Conservation (phyloP, 768 basidiomycete genomes). For the Lentinus tigrinus region DNA sequence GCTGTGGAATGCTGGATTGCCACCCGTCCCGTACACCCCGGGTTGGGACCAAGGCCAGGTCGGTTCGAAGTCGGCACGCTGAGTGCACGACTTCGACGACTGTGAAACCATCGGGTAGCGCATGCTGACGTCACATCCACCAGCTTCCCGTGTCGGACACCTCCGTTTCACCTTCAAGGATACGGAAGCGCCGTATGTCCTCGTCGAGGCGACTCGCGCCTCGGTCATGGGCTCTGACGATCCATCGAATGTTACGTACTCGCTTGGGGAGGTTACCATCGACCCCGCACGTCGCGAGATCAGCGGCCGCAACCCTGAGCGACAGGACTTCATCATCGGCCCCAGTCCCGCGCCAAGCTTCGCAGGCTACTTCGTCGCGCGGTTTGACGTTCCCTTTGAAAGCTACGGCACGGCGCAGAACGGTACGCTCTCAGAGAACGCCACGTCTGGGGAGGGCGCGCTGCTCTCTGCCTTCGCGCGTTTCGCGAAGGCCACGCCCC, state of each 20-base stretch:
- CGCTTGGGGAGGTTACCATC: conserved; percentile 50
- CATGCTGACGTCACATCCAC: not conserved
- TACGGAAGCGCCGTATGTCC: conserved; percentile 50
- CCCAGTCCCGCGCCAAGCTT: conserved; percentile 40
- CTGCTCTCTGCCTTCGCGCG: conserved; percentile 51
- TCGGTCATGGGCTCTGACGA: conserved; percentile 56
- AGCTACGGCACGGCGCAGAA: conserved; percentile 52
- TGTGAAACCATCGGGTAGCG: no score
- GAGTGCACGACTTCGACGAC: no score
- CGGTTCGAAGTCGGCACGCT: no score
- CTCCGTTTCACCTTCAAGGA: conserved; percentile 63
- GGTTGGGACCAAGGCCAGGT: no score
- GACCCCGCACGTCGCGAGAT: conserved; percentile 46
- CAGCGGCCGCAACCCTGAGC: conserved; percentile 62
- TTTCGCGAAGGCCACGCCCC: conserved; percentile 35
- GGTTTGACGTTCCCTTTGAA: conserved; percentile 48
- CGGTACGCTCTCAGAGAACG: conserved; percentile 33
- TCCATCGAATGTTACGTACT: conserved; percentile 49
- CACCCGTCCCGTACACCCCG: no score
- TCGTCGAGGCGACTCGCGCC: conserved; percentile 66
- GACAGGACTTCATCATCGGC: conserved; percentile 69
- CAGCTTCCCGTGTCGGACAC: conserved; percentile 77
- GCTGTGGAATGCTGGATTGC: no score
- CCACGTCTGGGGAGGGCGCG: conserved; percentile 37
- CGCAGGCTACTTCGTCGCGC: conserved; percentile 55